Evolutionary conservation across 2,329 filamentous ascomycete genomes (phyloP).

Genomic region (Leptodontidium sp.): DNA sequence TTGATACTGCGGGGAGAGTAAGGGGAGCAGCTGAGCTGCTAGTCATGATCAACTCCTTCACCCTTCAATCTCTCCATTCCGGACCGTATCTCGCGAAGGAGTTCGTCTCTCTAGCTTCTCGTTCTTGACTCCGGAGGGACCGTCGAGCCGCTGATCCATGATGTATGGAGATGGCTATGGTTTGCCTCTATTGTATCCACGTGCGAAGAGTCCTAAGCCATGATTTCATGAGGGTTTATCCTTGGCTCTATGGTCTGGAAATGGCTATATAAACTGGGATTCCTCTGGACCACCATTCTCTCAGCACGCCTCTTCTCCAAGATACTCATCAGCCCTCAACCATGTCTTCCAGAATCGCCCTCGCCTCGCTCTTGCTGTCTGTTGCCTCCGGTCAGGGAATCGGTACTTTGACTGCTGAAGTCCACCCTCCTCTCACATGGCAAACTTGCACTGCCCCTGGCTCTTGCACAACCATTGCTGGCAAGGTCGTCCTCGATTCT

Average conservation of each 20-base stretch:
- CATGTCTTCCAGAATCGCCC: constrained; percentile 35
- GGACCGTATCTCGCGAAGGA: constrained; percentile 21
- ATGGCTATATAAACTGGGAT: constrained; percentile 21
- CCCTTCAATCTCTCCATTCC: constrained; percentile 16
- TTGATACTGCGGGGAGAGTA: not conserved
- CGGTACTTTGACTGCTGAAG: constrained; percentile 55
- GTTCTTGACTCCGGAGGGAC: constrained; percentile 18
- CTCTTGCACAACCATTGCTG: constrained; percentile 56
- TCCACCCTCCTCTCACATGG: constrained; percentile 61
- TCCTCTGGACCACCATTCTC: constrained; percentile 1
- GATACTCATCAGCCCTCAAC: constrained; percentile 19
- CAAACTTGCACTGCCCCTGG: constrained; percentile 57
- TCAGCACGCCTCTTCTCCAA: constrained; percentile 15
- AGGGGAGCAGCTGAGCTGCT: constrained; percentile 5
- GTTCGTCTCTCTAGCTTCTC: constrained; percentile 2
- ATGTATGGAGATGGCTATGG: not conserved
- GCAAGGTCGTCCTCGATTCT: constrained; percentile 60
- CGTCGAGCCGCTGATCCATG: constrained; percentile 27
- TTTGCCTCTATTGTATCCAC: not conserved
- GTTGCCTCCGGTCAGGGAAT: constrained; percentile 57
- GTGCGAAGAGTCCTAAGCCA: not conserved
- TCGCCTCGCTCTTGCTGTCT: constrained; percentile 33
- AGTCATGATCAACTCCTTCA: not conserved
- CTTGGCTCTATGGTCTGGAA: not conserved
- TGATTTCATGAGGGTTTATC: not conserved